Conservation (phyloP, 257 asterid genomes). For the Capsicum baccatum region DNA sequence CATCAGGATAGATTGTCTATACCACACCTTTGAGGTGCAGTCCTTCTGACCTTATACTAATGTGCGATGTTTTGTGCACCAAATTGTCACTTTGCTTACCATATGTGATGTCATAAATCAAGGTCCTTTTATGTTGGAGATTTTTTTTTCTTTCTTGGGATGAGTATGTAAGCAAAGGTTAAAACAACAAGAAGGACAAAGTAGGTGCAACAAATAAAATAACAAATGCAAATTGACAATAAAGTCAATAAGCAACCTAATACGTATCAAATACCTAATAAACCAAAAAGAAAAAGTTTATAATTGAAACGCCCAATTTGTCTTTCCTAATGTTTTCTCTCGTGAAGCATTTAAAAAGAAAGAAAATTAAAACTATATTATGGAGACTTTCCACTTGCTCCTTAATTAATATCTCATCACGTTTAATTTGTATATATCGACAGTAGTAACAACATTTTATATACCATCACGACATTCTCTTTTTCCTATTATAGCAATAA, state of each 20-base stretch:
- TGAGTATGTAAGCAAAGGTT: neutral
- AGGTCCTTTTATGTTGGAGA: neutral
- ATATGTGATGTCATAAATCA: neutral
- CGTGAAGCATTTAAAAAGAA: neutral
- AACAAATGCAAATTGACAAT: conserved; percentile 28
- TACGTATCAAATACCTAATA: conserved; percentile 19
- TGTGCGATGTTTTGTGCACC: neutral
- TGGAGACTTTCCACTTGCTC: conserved; percentile 30
- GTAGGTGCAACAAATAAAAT: conserved; percentile 14
- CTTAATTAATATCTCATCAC: too few relatives aligned
- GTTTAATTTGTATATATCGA: neutral
- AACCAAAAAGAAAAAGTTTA: neutral
- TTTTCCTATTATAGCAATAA: neutral
- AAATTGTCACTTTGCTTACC: neutral
- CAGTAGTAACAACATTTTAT: neutral
- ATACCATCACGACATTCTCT: neutral
- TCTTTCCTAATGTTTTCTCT: conserved; percentile 34
- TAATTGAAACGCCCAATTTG: conserved; percentile 32
- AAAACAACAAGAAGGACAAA: neutral
- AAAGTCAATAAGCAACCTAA: neutral
- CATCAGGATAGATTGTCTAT: too few relatives aligned
- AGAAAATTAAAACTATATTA: neutral
- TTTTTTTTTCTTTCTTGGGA: neutral
- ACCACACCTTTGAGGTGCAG: too few relatives aligned
- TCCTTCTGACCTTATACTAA: neutral